Evolutionary conservation across 192 early-diverging fungal genomes (phyloP).

Genomic region (Dissophora globulifera): DNA sequence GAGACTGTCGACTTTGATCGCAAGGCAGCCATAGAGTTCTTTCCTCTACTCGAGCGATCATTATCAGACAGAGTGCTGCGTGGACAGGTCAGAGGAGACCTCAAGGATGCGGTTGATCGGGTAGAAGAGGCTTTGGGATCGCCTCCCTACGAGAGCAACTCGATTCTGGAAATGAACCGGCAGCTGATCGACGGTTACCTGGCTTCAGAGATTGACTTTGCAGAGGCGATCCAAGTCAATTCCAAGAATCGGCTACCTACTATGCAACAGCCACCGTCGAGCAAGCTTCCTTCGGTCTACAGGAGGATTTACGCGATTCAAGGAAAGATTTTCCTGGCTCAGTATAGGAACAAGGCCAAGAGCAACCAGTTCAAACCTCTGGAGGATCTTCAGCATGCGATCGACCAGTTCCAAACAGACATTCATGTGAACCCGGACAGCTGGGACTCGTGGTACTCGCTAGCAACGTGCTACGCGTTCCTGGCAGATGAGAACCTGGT

Average conservation of each 20-base stretch:
- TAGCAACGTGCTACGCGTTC: constrained; percentile 65
- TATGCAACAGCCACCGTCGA: constrained; percentile 42
- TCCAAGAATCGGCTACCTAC: constrained; percentile 25
- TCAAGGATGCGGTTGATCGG: constrained; percentile 70
- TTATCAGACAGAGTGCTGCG: constrained; percentile 53
- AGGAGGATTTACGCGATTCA: constrained; percentile 66
- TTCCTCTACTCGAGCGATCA: constrained; percentile 57
- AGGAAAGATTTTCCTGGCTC: constrained; percentile 62
- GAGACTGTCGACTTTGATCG: constrained; percentile 59
- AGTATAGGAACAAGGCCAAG: constrained; percentile 62
- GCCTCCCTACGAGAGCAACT: constrained; percentile 62
- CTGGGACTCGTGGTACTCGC: constrained; percentile 72
- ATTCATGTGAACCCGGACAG: constrained; percentile 65
- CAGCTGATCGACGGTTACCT: constrained; percentile 53
- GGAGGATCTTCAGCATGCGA: constrained; percentile 64
- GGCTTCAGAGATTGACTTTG: constrained; percentile 47
- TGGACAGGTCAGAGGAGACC: constrained; percentile 61
- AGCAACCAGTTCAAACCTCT: constrained; percentile 62
- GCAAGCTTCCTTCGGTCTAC: constrained; percentile 56
- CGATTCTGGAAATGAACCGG: constrained; percentile 46
- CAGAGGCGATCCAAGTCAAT: constrained; percentile 35
- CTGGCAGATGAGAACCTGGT: constrained; percentile 73
- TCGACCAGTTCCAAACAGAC: constrained; percentile 64
- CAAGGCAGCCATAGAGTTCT: constrained; percentile 64
- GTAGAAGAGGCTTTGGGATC: constrained; percentile 61